Base-by-base conservation (phyloP, 1,139 yeast genomes). In the Blastobotrys illinoisensis region DNA sequence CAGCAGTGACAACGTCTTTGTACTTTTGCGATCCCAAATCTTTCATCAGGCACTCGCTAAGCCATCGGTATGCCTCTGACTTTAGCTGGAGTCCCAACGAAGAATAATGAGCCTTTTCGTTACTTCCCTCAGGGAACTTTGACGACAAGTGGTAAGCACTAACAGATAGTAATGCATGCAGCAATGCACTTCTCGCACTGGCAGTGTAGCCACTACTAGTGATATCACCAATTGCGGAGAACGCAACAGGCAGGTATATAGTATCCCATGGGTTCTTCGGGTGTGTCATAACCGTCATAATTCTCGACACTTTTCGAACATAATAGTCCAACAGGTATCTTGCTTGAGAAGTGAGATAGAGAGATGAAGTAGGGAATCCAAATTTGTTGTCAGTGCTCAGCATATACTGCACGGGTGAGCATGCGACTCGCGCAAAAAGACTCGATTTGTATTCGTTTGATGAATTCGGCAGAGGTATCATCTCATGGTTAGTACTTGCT, bases 241-340 rank as follows among this genome's bases (percentile, higher is more conserved):
- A 69, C 0, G 96, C 96, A 52, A 95, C 72, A 0, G 96, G 96
- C 58, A 88, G 82, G 67, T 88, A 88, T 21, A 88, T 82, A 1
- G 86, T 84, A 64, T 85, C 85, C 96, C 96, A 89, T 0, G 96
- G 96, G 14, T 47, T 47, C 64, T 88, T 88, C 59, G 85, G 86
- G 0, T 87, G 82, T 51, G 88, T 77, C 28, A 88, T 85, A 9
- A 88, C 96, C 0, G 96, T 86, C 96, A 89, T 88, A 65, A 86
- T 76, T 66, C 88, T 93, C 0, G 95, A 93, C 1, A 89, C 95
- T 58, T 84, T 82, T 14, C 85, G 81, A n/a, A 82, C 79, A 67
- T 88, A 89, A 66, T 89, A 83, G 59, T 83, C 83, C 47, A 89
- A 72, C 48, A 89, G 72, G 66, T 84, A 86, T 52, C 95, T 57